Evolutionary conservation across 257 asterid genomes (phyloP).

Genomic region (Gentiana dahurica): DNA sequence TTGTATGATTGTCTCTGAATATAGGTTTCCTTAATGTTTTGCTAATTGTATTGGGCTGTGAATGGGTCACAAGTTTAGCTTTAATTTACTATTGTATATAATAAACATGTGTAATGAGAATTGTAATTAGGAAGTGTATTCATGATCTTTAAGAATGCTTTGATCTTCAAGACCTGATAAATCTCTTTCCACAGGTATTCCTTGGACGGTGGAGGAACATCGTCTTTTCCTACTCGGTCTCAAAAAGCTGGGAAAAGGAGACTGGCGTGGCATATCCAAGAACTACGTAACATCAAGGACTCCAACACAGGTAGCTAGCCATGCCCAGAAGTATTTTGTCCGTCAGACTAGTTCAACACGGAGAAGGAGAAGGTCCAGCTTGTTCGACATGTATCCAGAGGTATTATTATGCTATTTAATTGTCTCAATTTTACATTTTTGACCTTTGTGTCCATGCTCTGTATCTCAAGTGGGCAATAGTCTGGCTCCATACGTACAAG

Average conservation of each 20-base stretch:
- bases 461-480: no score
- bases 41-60: no score
- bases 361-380: constrained; percentile 67
- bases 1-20: no score
- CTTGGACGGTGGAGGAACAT: constrained; percentile 90
- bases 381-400: constrained; percentile 63
- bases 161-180: not conserved
- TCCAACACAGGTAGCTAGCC: constrained; percentile 88
- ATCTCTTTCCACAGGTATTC: constrained; percentile 36
- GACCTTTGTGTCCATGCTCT: no score
- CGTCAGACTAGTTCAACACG: constrained; percentile 48
- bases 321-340: constrained; percentile 86
- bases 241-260: constrained; percentile 65
- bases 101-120: no score
- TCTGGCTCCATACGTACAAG: no score
- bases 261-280: constrained; percentile 72
- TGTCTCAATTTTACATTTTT: not conserved
- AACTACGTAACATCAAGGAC: constrained; percentile 56
- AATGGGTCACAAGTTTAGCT: no score
- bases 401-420: constrained; percentile 23
- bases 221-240: constrained; percentile 64
- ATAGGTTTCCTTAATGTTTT: no score
- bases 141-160: no score
- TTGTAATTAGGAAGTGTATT: no score
- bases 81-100: no score